phyloP scores from a whole-genome alignment of 139 green algal species.

The Picochlorum sp. region DNA sequence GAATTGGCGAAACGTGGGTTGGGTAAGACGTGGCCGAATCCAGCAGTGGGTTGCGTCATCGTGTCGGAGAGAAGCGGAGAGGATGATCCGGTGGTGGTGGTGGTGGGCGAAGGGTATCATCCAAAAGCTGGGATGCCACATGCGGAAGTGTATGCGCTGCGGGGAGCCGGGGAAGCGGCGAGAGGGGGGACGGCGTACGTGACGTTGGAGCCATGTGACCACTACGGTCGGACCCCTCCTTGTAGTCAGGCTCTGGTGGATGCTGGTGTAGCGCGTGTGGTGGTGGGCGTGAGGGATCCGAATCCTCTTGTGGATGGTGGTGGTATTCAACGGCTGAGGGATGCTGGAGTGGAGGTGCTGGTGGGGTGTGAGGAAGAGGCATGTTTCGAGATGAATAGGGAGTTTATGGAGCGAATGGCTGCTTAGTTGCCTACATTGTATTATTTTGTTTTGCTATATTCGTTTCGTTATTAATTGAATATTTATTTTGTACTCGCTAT shows the following conservation, averaged over 20 bases:
- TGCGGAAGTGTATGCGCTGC: constrained; percentile 93
- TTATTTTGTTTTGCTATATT: too few species aligned
- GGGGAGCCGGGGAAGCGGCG: constrained; percentile 57
- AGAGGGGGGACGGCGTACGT: constrained; percentile 92
- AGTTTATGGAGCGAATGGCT: constrained; percentile 86
- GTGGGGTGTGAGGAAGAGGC: constrained; percentile 46
- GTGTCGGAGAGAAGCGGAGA: constrained; percentile 15
- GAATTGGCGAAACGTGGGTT: constrained; percentile 57
- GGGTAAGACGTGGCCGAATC: constrained; percentile 87
- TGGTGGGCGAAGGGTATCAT: constrained; percentile 93
- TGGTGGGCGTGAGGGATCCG: constrained; percentile 77
- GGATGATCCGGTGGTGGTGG: constrained; percentile 23
- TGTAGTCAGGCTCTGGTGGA: constrained; percentile 82
- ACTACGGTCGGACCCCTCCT: constrained; percentile 88
- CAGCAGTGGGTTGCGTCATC: constrained; percentile 91
- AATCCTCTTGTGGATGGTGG: constrained; percentile 80
- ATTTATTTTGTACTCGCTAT: too few species aligned
- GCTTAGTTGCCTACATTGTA: too few species aligned
- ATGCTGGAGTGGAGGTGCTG: constrained; percentile 57
- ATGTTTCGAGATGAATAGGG: constrained; percentile 53
- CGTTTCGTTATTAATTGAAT: too few species aligned
- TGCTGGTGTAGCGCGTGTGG: constrained; percentile 70
- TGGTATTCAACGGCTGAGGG: constrained; percentile 49
- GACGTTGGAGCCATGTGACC: constrained; percentile 96
- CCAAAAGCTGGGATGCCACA: constrained; percentile 91